Base-by-base conservation (phyloP, 768 basidiomycete genomes). In the Termitomyces sp. region DNA sequence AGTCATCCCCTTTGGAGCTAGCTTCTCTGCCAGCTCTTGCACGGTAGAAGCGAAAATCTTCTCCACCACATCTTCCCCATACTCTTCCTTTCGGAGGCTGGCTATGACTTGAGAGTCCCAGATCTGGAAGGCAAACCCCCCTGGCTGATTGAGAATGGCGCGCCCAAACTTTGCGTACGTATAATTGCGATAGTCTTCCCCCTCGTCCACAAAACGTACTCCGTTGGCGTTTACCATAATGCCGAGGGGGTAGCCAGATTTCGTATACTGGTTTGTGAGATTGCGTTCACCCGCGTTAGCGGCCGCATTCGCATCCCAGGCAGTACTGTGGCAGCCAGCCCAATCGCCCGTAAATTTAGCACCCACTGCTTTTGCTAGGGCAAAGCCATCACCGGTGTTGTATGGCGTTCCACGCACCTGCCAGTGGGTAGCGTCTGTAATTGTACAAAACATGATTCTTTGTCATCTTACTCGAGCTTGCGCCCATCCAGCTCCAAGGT, bases 351-450 rank as follows among this genome's bases (percentile, higher is more conserved):
- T 71, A n/a, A 84, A 73, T 56, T 78, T 77, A 17, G 85, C 86
- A 6, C 86, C 83, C 36, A 83, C 60, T 8, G 72, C 70, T 31
- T 73, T 66, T 1, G 86, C 87, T 62, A 89, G 75, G 43, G 70
- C 63, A 61, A 89, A 80, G 0, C 86, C 84, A 64, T 89, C 88
- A 17, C 88, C 86, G 50, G 78, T 79, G 77, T 89, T 88, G 68
- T 85, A 86, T 5, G 88, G 87, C 1, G 88, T 89, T 17, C 88
- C 86, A 60, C 87, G 81, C 56, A 90, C 82, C 86, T 89, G 15
- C 40, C 40, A 40, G 14, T 40, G 50, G 14, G 47, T 45, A 34
- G 17, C 32, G 9, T 42, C 45, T 17, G 20, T 43, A 36, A 38
- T 43, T 57, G 36, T 31, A 31, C 11, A 56, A 20, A 32, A 31